Evolutionary conservation across 1,284 basidiomycete genomes (phyloP).

Genomic region (Nidula niveotomentosa): DNA sequence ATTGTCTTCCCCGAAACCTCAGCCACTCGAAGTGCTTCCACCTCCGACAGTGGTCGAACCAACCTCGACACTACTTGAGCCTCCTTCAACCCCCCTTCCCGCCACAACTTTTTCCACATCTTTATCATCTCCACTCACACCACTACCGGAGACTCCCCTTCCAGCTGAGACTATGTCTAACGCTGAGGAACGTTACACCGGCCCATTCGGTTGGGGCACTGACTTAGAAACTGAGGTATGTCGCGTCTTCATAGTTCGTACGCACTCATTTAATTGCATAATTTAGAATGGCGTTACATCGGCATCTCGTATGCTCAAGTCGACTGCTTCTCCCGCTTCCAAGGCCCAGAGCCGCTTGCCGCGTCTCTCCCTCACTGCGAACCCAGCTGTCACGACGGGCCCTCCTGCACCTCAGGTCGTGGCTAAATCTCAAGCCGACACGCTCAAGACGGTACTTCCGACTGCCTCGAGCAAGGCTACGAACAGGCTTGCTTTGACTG

Average conservation of each 20-base stretch:
- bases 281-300: conserved; percentile 4
- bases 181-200: conserved; percentile 16
- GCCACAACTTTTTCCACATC: not conserved
- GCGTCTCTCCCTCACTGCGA: conserved; percentile 19
- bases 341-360: conserved; percentile 25
- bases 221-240: conserved; percentile 13
- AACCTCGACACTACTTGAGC: conserved; percentile 1
- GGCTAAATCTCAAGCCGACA: not conserved
- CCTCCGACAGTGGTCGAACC: too few species aligned
- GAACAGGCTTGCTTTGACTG: not conserved
- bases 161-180: conserved; percentile 11
- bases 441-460: too few species aligned
- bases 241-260: not conserved
- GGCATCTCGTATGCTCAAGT: conserved; percentile 4
- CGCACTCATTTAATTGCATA: conserved; percentile 4
- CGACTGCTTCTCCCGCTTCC: conserved; percentile 8
- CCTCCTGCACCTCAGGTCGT: not conserved
- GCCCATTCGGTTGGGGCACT: conserved; percentile 12
- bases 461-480: not conserved
- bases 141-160: conserved; percentile 38
- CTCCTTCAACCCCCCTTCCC: conserved; percentile 7
- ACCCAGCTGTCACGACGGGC: not conserved
- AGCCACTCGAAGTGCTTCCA: too few species aligned
- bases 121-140: conserved; percentile 40
- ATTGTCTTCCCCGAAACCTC: not conserved